Percentiles rank a stretch among this genome's conserved stretches.
Conservation (phyloP, 1,139 yeast species). For the Kodamaea arcana region DNA sequence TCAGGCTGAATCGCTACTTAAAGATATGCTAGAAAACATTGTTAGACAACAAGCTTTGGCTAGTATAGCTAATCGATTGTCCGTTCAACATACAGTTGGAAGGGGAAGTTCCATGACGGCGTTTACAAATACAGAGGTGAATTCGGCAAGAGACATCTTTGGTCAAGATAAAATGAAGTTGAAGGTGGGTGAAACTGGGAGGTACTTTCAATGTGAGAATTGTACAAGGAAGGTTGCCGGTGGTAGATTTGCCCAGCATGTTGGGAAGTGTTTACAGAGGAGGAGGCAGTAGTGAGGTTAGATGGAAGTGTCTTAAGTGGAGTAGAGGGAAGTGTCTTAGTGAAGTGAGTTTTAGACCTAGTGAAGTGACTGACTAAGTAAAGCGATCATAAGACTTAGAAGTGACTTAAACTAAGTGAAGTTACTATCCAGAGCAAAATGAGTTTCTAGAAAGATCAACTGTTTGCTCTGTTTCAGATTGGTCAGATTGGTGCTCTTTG, state of each 20-base stretch:
- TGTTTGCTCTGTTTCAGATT: no score
- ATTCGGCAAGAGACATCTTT: slow-evolving; percentile 32
- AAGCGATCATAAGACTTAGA: no score
- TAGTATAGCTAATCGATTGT: slow-evolving; percentile 23
- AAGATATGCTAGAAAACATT: slow-evolving; percentile 34
- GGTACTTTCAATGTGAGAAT: slow-evolving; percentile 72
- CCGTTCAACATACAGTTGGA: slow-evolving; percentile 20
- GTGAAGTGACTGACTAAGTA: no score
- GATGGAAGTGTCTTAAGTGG: no score
- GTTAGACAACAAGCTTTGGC: slow-evolving; percentile 32
- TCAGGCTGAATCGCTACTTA: slow-evolving; percentile 22
- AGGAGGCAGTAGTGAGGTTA: slow-evolving; percentile 18
- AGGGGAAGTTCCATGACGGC: slow-evolving; percentile 3
- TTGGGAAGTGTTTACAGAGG: slow-evolving; percentile 74
- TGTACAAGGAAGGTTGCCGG: slow-evolving; percentile 89
- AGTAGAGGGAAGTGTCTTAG: no score
- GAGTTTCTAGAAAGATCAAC: no score
- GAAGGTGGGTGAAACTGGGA: slow-evolving; percentile 35
- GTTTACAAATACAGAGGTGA: slow-evolving; percentile 10
- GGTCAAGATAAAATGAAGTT: slow-evolving; percentile 40
- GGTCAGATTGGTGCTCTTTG: no score
- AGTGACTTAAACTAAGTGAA: no score
- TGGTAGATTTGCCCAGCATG: slow-evolving; percentile 86
- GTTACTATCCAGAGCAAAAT: no score
- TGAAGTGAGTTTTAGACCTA: no score